Evolutionary conservation across 1,139 yeast species (phyloP).

Genomic region (Zygoascus hellenicus): DNA sequence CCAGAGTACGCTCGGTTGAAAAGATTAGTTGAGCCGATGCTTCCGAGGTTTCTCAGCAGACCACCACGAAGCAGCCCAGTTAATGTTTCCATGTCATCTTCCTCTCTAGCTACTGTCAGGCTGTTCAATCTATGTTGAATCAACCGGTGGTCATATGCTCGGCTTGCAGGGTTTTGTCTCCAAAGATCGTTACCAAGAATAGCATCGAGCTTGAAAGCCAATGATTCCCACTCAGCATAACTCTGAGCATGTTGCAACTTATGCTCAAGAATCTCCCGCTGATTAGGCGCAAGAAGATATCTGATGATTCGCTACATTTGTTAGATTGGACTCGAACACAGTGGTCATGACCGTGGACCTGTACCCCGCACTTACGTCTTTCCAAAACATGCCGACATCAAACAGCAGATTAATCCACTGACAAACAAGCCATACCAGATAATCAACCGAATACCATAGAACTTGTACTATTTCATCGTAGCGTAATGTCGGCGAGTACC

Average conservation of each 20-base stretch:
- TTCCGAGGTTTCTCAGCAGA: constrained; percentile 82
- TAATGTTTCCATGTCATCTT: constrained; percentile 52
- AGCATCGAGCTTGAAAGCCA: constrained; percentile 33
- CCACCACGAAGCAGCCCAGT: constrained; percentile 77
- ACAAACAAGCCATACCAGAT: constrained; percentile 20
- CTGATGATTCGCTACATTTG: constrained; percentile 17
- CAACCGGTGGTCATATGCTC: constrained; percentile 76
- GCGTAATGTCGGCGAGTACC: not conserved
- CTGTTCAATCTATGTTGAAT: constrained; percentile 68
- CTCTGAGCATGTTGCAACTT: constrained; percentile 25
- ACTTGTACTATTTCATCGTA: constrained; percentile 1
- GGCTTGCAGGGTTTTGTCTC: constrained; percentile 74
- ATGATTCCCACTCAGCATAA: constrained; percentile 32
- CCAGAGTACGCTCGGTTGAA: constrained; percentile 83
- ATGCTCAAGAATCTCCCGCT: constrained; percentile 17
- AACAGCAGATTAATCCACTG: constrained; percentile 23
- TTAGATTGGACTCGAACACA: not conserved
- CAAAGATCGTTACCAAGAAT: constrained; percentile 36
- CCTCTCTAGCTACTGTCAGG: constrained; percentile 55
- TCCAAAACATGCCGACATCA: constrained; percentile 28
- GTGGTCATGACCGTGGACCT: constrained; percentile 12
- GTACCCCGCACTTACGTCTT: constrained; percentile 16
- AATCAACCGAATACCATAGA: constrained; percentile 10
- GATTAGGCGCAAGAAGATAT: constrained; percentile 20
- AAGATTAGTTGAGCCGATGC: constrained; percentile 72